A percentile compares a stretch with the other conserved stretches of the same genome.
Evolutionary conservation across 495 filamentous ascomycete species (phyloP).

Genomic region (Polyplosphaeria fusca): DNA sequence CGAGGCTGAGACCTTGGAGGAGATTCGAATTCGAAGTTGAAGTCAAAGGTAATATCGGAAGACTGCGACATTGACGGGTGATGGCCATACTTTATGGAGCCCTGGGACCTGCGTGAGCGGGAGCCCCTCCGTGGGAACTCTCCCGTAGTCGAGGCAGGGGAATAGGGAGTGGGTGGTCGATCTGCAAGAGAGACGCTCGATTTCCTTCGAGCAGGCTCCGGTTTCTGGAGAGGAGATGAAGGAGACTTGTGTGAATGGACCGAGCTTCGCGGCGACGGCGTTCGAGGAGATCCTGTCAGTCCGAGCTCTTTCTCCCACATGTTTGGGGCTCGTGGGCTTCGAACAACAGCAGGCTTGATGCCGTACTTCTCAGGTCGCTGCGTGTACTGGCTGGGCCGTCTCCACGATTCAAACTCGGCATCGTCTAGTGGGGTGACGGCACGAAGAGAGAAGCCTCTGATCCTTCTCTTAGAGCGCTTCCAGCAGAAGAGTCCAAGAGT

Average conservation of each 20-base stretch:
- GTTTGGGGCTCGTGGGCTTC: constrained; percentile 11
- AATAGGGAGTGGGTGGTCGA: constrained; percentile 33
- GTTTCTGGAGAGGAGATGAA: constrained; percentile 18
- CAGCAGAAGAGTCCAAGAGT: constrained; percentile 22
- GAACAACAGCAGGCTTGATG: constrained; percentile 26
- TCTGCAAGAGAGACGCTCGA: constrained; percentile 33
- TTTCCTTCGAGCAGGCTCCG: constrained; percentile 24
- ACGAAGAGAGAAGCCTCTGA: constrained; percentile 30
- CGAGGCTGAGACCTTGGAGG: background rate
- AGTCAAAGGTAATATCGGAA: constrained; percentile 28
- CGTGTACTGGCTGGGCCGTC: constrained; percentile 29
- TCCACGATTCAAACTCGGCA: constrained; percentile 35
- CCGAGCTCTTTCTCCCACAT: constrained; percentile 29
- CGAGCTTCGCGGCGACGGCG: constrained; percentile 9
- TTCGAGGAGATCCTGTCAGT: constrained; percentile 16
- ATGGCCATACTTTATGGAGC: constrained; percentile 10
- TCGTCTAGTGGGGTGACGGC: constrained; percentile 35
- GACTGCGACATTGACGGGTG: constrained; percentile 32
- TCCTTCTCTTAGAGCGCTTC: constrained; percentile 30
- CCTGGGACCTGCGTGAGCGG: constrained; percentile 1
- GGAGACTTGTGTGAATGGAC: constrained; percentile 6
- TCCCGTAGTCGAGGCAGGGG: constrained; percentile 8
- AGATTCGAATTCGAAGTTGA: constrained; percentile 13
- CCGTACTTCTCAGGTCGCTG: constrained; percentile 27
- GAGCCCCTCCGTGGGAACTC: constrained; percentile 14